phyloP scores from a whole-genome alignment of 176 grass and related monocot species.

The Aechmea fasciata region DNA sequence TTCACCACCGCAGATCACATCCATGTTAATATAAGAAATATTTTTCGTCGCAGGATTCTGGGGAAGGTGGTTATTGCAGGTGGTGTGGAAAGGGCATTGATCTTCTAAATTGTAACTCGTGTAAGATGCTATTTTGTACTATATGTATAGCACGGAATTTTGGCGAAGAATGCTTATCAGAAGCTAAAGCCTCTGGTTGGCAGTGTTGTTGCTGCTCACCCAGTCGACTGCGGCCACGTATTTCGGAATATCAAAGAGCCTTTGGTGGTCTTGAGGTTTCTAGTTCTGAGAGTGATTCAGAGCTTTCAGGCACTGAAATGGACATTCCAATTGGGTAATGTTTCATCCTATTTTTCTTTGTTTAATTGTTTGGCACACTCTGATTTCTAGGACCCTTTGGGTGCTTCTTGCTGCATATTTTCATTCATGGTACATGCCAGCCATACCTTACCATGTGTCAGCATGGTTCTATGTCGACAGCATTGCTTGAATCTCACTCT shows the following conservation, averaged over 20 bases:
- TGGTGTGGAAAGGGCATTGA: conserved; percentile 79
- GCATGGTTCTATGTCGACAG: too few species aligned
- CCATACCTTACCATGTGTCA: too few species aligned
- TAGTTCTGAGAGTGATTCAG: conserved; percentile 48
- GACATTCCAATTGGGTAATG: conserved; percentile 42
- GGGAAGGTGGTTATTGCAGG: conserved; percentile 62
- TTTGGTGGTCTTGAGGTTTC: conserved; percentile 44
- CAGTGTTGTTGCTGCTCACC: conserved; percentile 80
- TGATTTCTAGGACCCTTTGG: neutral
- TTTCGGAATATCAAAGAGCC: conserved; percentile 71
- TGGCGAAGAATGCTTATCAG: conserved; percentile 55
- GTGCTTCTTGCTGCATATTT: neutral
- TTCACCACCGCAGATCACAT: neutral
- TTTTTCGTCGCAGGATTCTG: conserved; percentile 15
- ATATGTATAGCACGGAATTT: conserved; percentile 71
- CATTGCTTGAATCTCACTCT: too few species aligned
- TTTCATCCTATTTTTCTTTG: neutral
- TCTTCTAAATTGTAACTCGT: conserved; percentile 72
- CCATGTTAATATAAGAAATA: neutral
- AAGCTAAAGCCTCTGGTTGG: conserved; percentile 62
- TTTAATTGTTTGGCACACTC: conserved; percentile 6
- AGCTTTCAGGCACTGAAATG: conserved; percentile 40
- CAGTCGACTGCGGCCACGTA: conserved; percentile 46
- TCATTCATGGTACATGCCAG: too few species aligned
- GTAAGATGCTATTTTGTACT: conserved; percentile 72